A percentile compares a stretch with the other conserved stretches of the same genome.
Conservation (phyloP, 192 early-diverging fungal genomes). For the Chytriomyces sp. region DNA sequence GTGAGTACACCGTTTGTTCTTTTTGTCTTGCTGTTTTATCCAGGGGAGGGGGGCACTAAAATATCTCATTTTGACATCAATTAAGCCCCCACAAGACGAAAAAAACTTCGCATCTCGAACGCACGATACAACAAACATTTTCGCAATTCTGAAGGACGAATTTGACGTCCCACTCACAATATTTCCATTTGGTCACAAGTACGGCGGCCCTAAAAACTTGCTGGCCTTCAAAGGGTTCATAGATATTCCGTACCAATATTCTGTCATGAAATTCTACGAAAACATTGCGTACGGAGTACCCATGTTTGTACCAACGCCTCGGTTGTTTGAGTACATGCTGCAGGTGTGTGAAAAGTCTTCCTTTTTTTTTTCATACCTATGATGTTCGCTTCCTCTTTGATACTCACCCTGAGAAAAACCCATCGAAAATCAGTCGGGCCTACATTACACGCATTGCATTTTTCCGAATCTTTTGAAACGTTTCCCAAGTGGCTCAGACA, state of each 20-base stretch:
- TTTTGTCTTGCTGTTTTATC: neutral
- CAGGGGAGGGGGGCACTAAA: neutral
- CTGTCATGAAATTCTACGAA: slow-evolving; percentile 39
- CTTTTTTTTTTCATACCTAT: neutral
- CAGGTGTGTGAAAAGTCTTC: neutral
- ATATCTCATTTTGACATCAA: no score
- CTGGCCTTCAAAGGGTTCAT: slow-evolving; percentile 29
- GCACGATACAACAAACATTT: slow-evolving; percentile 10
- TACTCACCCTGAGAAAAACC: no score
- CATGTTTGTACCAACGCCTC: slow-evolving; percentile 14
- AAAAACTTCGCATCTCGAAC: neutral
- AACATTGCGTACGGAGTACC: slow-evolving; percentile 32
- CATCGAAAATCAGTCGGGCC: neutral
- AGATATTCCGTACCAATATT: slow-evolving; percentile 36
- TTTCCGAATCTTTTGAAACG: slow-evolving; percentile 10
- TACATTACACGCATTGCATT: slow-evolving; percentile 29
- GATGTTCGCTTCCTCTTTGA: neutral
- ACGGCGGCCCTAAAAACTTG: slow-evolving; percentile 28
- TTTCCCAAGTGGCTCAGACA: slow-evolving; percentile 1
- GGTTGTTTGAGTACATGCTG: slow-evolving; percentile 12
- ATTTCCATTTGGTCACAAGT: slow-evolving; percentile 26
- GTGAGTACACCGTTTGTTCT: neutral
- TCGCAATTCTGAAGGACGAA: slow-evolving; percentile 10
- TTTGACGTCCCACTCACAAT: slow-evolving; percentile 19
- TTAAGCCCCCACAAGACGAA: neutral